Percentiles rank a stretch among this genome's conserved stretches.
These are phyloP conservation scores for Adansonia gregorii DNA, from an alignment of 441 rosid genomes.

Conservation along the genomic window DNA sequence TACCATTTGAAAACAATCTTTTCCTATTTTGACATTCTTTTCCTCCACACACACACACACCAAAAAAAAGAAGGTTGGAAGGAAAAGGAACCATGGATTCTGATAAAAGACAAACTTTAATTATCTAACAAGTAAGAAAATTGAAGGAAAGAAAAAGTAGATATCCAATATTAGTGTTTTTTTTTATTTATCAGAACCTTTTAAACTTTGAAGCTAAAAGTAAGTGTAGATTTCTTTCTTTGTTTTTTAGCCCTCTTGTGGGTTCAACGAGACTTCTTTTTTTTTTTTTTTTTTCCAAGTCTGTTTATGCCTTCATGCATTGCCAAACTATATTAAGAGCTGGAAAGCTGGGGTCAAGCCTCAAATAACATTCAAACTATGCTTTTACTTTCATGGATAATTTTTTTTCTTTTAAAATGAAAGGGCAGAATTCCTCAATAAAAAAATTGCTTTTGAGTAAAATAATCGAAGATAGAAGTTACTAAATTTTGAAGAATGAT, in stretches of 20 bases:
- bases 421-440: not conserved
- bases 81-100: not conserved
- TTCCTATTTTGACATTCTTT: not conserved
- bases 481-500: not conserved
- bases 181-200: not conserved
- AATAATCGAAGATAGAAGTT: not conserved
- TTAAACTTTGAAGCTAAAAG: not conserved
- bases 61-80: not conserved
- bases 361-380: not conserved
- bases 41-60: not conserved
- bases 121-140: not conserved
- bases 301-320: not conserved
- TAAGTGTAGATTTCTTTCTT: not conserved
- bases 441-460: not conserved
- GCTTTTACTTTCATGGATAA: slow-evolving; percentile 6
- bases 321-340: not conserved
- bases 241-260: not conserved
- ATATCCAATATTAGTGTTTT: not conserved
- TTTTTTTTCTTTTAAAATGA: too few relatives aligned
- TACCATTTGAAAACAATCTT: not conserved
- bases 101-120: not conserved
- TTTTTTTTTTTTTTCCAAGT: not conserved
- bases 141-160: not conserved
- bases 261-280: not conserved
- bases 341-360: not conserved